A percentile compares a stretch with the other conserved stretches of the same genome.
Conservation (phyloP, 2,329 filamentous ascomycete genomes). For the Epichloe gansuensis region DNA sequence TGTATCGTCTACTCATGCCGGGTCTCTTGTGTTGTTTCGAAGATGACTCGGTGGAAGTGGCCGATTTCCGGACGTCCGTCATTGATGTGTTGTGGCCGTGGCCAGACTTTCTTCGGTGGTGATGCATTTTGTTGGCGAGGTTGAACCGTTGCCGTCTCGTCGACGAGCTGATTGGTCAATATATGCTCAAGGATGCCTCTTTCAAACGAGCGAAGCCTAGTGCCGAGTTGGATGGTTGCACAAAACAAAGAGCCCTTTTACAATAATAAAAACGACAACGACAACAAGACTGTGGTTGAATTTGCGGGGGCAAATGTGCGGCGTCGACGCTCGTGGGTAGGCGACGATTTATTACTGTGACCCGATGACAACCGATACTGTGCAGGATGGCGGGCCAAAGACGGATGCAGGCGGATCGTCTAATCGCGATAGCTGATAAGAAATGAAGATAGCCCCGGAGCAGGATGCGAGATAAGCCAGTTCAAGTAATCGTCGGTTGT, state of each 20-base stretch:
- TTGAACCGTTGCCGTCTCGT: constrained; percentile 1
- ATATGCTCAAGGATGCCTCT: not conserved
- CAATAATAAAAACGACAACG: no score
- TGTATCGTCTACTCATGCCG: constrained; percentile 31
- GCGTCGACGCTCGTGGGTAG: no score
- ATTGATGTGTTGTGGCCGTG: constrained; percentile 39
- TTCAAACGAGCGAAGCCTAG: not conserved
- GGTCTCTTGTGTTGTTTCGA: constrained; percentile 37
- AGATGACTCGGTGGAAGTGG: constrained; percentile 29
- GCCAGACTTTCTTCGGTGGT: constrained; percentile 44
- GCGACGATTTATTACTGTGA: no score
- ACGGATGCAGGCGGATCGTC: not conserved
- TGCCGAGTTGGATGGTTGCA: not conserved
- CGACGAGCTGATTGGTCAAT: constrained; percentile 3
- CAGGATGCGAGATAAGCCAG: not conserved
- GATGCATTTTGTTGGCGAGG: constrained; percentile 33
- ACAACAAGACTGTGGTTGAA: not conserved
- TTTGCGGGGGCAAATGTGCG: no score
- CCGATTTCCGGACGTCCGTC: constrained; percentile 43
- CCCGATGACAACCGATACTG: not conserved
- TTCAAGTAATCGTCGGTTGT: not conserved
- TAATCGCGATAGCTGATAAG: not conserved
- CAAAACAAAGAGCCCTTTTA: no score
- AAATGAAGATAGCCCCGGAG: not conserved
- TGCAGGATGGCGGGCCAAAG: not conserved